Evolutionary conservation across 306 rosid genomes (phyloP), one percentile per base, ranked within the genome.

Genomic region (Prunus armeniaca): DNA sequence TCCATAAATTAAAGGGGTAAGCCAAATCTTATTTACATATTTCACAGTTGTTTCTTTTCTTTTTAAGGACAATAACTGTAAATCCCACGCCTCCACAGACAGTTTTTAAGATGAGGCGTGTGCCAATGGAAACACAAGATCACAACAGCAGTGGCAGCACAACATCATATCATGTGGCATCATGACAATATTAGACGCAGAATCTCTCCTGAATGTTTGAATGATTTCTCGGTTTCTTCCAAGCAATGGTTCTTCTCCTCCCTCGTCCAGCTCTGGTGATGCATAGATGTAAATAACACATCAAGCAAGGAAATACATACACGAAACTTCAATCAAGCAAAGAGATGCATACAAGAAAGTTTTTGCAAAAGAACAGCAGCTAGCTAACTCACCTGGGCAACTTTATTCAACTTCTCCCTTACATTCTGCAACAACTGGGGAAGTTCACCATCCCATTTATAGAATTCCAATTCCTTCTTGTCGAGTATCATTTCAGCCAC

Each of bases 211-310:
- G 99, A 96, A 58, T 83, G 52, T 85, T 89, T 91, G 85, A 96
- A 96, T 14, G 99, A 92, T 80, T 92, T 92, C 78, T 92, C 93
- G 0, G 99, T 96, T 88, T 96, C 99, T 84, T 92, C 99, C 81
- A 96, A 76, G 78, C 97, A 96, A 78, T 87, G 98, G 81, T 96
- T 46, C 91, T 96, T 96, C 85, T 96, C 99, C 85, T 89, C 99
- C 69, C 98, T 87, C 18, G 88, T 88, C 99, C 99, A 96, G 60
- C 82, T 88, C 99, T 96, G 67, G n/a, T 10, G 78, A 55, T 19
- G 50, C 79, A 77, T 30, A 79, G 47, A 62, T 30, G 76, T 25
- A 18, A 2, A 9, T 27, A 13, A 60, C 22, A 49, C 3, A 10
- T 6, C 22, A 38, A 5, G 19, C 20, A 3, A 12, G 43, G 30